Percentiles rank a stretch among this genome's conserved stretches.
Evolutionary conservation across 2,329 filamentous ascomycete species (phyloP).

Genomic region (Hypoxylon sp.): DNA sequence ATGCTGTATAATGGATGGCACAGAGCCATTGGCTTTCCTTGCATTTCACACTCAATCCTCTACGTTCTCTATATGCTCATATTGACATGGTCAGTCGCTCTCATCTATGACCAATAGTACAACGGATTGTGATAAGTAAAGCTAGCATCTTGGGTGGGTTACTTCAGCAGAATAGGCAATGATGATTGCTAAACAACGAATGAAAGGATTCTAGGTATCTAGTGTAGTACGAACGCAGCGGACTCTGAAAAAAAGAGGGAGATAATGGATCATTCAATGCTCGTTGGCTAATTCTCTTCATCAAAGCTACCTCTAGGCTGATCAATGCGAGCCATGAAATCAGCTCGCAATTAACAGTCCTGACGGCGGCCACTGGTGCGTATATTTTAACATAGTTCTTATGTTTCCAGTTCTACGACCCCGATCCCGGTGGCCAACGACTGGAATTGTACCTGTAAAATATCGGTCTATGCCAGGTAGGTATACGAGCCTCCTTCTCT

Average conservation of each 20-base stretch:
- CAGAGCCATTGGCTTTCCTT: background rate
- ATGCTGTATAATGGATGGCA: background rate
- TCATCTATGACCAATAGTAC: too few relatives aligned
- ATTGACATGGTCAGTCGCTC: too few relatives aligned
- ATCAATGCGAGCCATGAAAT: background rate
- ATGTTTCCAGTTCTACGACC: background rate
- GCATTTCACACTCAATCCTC: background rate
- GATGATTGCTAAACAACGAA: background rate
- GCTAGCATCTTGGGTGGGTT: too few relatives aligned
- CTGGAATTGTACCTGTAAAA: background rate
- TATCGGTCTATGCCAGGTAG: conserved; percentile 72
- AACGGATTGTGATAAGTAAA: too few relatives aligned
- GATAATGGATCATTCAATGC: background rate
- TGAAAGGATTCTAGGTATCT: background rate
- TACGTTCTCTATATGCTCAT: background rate
- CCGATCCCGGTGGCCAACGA: conserved; percentile 9
- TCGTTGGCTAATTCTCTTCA: background rate
- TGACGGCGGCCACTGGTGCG: background rate
- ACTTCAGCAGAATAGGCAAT: too few relatives aligned
- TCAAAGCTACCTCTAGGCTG: background rate
- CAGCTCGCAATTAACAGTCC: background rate
- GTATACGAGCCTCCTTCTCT: conserved; percentile 79
- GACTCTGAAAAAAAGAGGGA: background rate
- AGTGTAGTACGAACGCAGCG: background rate
- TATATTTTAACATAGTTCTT: background rate